Conservation (phyloP, 2,329 filamentous ascomycete species). For the Rutstroemia sp. region DNA sequence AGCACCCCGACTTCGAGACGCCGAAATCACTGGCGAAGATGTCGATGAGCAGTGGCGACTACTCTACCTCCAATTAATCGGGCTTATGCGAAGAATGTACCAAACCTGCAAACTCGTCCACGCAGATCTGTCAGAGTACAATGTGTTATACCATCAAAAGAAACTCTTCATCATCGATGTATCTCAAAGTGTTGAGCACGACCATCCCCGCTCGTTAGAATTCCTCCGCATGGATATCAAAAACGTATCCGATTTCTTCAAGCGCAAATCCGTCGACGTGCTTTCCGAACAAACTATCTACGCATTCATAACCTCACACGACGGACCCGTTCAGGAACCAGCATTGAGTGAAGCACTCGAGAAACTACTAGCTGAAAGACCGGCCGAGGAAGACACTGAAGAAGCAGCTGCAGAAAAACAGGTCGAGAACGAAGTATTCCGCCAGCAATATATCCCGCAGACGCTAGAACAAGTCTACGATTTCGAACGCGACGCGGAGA, state of each 20-base stretch:
- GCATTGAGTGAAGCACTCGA: constrained; percentile 57
- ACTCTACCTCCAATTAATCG: constrained; percentile 76
- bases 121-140: constrained; percentile 97
- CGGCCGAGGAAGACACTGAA: constrained; percentile 46
- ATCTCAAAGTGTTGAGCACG: constrained; percentile 93
- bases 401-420: constrained; percentile 52
- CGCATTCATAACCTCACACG: constrained; percentile 65
- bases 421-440: constrained; percentile 85
- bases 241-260: constrained; percentile 91
- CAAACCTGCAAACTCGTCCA: constrained; percentile 88
- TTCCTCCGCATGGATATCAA: constrained; percentile 98
- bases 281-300: constrained; percentile 76
- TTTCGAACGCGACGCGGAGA: constrained; percentile 81
- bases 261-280: constrained; percentile 72
- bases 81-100: constrained; percentile 89
- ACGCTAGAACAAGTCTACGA: constrained; percentile 95
- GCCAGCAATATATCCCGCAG: constrained; percentile 93
- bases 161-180: constrained; percentile 94
- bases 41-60: constrained; percentile 65
- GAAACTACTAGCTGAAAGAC: constrained; percentile 54
- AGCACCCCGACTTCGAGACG: constrained; percentile 82
- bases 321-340: constrained; percentile 53
- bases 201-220: constrained; percentile 85
- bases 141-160: constrained; percentile 79
- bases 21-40: constrained; percentile 63